phyloP scores from a whole-genome alignment of 495 filamentous ascomycete genomes.

The Neurospora sublineolata region DNA sequence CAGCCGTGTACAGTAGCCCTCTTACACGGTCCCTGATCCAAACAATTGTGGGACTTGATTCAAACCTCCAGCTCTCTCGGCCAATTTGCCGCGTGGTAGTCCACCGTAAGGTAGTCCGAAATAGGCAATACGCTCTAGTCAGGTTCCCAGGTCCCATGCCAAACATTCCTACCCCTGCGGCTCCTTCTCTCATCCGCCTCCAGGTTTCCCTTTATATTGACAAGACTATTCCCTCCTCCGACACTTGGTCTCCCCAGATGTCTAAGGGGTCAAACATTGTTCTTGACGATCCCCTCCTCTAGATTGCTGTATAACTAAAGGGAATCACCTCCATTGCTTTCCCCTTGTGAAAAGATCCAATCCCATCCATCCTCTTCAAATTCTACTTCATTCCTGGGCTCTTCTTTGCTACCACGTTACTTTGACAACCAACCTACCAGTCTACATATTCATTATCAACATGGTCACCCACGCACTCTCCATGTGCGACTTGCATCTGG shows the following conservation, averaged over 20 bases:
- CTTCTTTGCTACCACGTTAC: not conserved
- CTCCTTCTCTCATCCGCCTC: conserved; percentile 3
- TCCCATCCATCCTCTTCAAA: conserved; percentile 1
- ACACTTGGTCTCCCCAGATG: conserved; percentile 8
- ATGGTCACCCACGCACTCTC: conserved; percentile 11
- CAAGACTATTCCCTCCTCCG: conserved; percentile 11
- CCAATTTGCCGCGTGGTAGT: not conserved
- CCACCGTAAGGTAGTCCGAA: not conserved
- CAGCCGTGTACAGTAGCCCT: not conserved
- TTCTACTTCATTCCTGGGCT: not conserved
- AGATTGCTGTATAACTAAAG: conserved; percentile 14
- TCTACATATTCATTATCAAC: conserved; percentile 1
- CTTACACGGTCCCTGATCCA: not conserved
- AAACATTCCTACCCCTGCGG: conserved; percentile 11
- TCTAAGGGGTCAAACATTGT: conserved; percentile 5
- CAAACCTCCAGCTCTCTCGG: not conserved
- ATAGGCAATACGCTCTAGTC: conserved; percentile 2
- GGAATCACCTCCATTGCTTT: conserved; percentile 9
- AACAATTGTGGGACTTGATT: not conserved
- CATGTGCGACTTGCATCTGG: conserved; percentile 14
- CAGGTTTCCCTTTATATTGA: conserved; percentile 16
- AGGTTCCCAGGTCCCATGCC: not conserved
- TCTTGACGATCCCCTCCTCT: conserved; percentile 7
- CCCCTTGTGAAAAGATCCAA: conserved; percentile 7
- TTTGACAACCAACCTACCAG: not conserved